A percentile compares a stretch with the other conserved stretches of the same genome.
These are phyloP conservation scores for Tolypocladium tundrense DNA, from an alignment of 2,329 filamentous ascomycete species.

Conservation along the genomic window DNA sequence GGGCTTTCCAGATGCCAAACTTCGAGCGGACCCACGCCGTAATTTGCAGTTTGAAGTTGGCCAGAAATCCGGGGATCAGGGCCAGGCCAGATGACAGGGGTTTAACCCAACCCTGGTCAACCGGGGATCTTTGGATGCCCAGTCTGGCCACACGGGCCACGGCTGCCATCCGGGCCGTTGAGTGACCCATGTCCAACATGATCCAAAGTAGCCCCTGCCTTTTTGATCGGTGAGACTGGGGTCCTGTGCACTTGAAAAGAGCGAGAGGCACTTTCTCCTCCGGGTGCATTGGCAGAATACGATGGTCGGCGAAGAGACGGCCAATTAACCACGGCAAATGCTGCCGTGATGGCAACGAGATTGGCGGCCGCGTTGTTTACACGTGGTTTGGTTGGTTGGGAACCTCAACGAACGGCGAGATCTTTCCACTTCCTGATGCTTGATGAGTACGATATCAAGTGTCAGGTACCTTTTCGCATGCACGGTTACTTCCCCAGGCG, in stretches of 20 bases:
- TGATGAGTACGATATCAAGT: not conserved
- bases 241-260: not conserved
- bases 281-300: not conserved
- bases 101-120: conserved; percentile 14
- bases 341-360: not conserved
- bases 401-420: not conserved
- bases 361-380: not conserved
- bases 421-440: not conserved
- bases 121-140: conserved; percentile 11
- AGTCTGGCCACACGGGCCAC: conserved; percentile 18
- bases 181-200: conserved; percentile 10
- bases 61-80: conserved; percentile 22
- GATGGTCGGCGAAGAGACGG: not conserved
- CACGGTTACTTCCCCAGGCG: not conserved
- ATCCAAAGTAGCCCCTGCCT: not conserved
- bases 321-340: not conserved
- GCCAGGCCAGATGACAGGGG: conserved; percentile 16
- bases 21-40: conserved; percentile 3
- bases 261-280: not conserved
- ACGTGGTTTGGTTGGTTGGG: not conserved
- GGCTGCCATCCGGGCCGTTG: conserved; percentile 23
- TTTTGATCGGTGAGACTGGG: not conserved
- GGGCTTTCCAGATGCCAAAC: conserved; percentile 21
- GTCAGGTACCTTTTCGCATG: too few relatives aligned
- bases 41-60: conserved; percentile 7